Evolutionary conservation across 306 rosid genomes (phyloP), one percentile per base, ranked within the genome.

Genomic region (Acacia acuminata): DNA sequence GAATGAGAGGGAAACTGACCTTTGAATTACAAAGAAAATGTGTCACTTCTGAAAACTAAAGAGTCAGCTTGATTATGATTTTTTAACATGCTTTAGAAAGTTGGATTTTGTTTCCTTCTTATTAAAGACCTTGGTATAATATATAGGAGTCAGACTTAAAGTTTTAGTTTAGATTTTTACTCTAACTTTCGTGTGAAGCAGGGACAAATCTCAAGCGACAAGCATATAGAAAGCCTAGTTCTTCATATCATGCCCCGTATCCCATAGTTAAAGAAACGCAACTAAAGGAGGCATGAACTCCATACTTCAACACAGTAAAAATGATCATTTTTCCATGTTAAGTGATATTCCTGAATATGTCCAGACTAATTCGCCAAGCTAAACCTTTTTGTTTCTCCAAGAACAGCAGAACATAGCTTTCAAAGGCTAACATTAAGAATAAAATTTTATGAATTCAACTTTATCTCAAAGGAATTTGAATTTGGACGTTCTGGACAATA

Each of bases 1-100:
- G 47, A 77, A 73, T 78, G 12, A 81, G 74, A 7, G 66, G 64
- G 75, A 58, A 68, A 69, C 53, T 14, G 17, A 48, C 15, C 12
- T 48, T 12, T 48, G 17, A 48, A 48, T 48, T 12, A 48, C 13
- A 47, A 47, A 47, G 51, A 38, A 81, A 77, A 66, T n/a, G 80
- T 77, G 75, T 34, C 55, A 70, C 12, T 48, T 48, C 5, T 48
- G 53, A 48, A 48, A 47, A 47, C 12, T 10, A 47, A 47, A 48
- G 17, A 2, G 17, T 14, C 53, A 48, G 53, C 19, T 80, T 75
- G 69, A n/a, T 75, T 74, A 58, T 47, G 68, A 55, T 70, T 14
- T 42, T 34, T 69, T 10, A 60, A 24, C 66, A 19, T 69, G 65
- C 78, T 45, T 20, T 60, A 45, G 47, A 58, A 80, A 43, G 79